A percentile compares a stretch with the other conserved stretches of the same genome.
phyloP scores from a whole-genome alignment of 2,329 filamentous ascomycete species.

The Lasiodiplodia sp. region DNA sequence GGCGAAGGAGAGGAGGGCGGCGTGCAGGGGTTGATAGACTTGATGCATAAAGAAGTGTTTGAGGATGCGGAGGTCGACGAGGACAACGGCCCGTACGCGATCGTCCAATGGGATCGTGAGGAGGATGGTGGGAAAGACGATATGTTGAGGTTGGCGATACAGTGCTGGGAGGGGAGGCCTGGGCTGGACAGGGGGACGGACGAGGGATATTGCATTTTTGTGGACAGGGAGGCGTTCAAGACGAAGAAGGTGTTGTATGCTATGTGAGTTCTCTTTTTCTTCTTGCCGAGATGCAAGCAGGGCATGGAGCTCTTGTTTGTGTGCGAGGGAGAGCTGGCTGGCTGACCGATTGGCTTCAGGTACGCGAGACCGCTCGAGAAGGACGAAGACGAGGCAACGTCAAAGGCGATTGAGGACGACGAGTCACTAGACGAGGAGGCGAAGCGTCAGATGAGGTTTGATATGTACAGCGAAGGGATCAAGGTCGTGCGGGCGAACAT shows the following conservation, averaged over 20 bases:
- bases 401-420: not conserved
- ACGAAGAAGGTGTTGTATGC: not conserved
- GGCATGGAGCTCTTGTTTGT: not conserved
- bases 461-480: slow-evolving; percentile 1
- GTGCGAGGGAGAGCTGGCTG: not conserved
- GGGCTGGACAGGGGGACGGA: not conserved
- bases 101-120: slow-evolving; percentile 2
- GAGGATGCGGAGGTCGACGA: not conserved
- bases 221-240: not conserved
- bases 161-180: not conserved
- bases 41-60: not conserved
- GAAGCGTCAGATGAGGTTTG: not conserved
- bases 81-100: not conserved
- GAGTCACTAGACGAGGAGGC: slow-evolving; percentile 7
- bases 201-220: not conserved
- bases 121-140: not conserved
- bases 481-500: not conserved
- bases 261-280: not conserved
- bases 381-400: not conserved
- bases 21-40: not conserved
- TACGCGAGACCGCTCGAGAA: not conserved
- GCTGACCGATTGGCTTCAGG: not conserved
- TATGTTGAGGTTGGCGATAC: not conserved
- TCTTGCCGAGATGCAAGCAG: not conserved
- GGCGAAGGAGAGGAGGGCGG: not conserved